Percentiles rank a stretch among this genome's conserved stretches.
phyloP scores from a whole-genome alignment of 768 basidiomycete species.

The Pleurotus sapidus region DNA sequence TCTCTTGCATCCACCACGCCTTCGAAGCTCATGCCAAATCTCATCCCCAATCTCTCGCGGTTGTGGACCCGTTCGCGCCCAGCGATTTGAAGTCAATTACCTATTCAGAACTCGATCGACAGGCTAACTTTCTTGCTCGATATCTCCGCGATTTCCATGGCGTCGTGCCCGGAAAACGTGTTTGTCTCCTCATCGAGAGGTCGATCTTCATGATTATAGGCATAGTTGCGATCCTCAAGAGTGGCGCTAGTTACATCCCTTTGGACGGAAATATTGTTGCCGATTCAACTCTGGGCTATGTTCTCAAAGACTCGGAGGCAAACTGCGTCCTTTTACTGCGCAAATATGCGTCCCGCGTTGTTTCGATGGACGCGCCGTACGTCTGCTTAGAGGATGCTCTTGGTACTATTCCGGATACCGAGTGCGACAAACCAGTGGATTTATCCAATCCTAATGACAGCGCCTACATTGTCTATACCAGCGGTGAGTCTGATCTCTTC shows the following conservation, averaged over 20 bases:
- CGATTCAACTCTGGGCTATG: conserved; percentile 37
- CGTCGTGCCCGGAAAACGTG: conserved; percentile 38
- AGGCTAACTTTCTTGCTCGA: conserved; percentile 29
- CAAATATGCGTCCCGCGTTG: neutral
- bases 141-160: conserved; percentile 31
- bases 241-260: conserved; percentile 45
- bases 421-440: conserved; percentile 12
- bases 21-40: conserved; percentile 19
- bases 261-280: conserved; percentile 45
- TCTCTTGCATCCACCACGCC: conserved; percentile 18
- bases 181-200: conserved; percentile 43
- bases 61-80: conserved; percentile 16
- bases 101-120: conserved; percentile 25
- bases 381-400: neutral
- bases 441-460: conserved; percentile 19
- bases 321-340: conserved; percentile 29
- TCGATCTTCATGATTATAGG: conserved; percentile 39
- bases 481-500: neutral
- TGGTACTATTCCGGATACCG: neutral
- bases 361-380: neutral
- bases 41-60: conserved; percentile 21
- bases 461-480: conserved; percentile 50
- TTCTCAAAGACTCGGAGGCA: conserved; percentile 35
- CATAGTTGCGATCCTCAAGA: conserved; percentile 43
- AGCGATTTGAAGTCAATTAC: conserved; percentile 15